Evolutionary conservation across 352 stramenopile genomes (phyloP).

Genomic region (Globisporangium barbulae): DNA sequence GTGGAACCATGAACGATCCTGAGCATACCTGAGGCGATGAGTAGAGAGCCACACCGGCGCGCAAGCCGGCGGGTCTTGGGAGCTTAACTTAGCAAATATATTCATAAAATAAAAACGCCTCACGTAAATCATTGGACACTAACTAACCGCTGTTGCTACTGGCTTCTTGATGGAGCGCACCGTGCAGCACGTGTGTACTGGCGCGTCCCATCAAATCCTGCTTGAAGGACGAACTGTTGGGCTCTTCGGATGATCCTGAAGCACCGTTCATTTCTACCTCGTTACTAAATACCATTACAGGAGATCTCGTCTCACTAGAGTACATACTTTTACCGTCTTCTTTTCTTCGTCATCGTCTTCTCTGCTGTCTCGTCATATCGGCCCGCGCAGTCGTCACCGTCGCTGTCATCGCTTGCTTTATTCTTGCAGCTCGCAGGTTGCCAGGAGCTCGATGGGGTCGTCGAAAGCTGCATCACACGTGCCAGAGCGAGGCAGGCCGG

Average conservation of each 20-base stretch:
- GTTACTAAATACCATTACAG: conserved; percentile 25
- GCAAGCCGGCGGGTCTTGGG: background rate
- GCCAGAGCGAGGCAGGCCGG: background rate
- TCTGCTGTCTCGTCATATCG: background rate
- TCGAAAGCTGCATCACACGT: conserved; percentile 26
- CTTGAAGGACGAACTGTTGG: conserved; percentile 5
- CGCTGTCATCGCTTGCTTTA: conserved; percentile 11
- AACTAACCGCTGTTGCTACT: conserved; percentile 9
- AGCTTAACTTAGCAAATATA: conserved; percentile 21
- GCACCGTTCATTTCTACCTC: conserved; percentile 13
- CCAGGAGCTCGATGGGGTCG: conserved; percentile 30
- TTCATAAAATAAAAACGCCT: conserved; percentile 16
- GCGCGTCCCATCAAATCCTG: conserved; percentile 6
- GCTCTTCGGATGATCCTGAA: background rate
- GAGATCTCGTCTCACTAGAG: conserved; percentile 26
- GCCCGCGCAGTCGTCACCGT: background rate
- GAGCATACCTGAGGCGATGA: background rate
- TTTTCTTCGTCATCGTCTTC: background rate
- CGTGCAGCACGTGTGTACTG: background rate
- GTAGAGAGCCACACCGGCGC: conserved; percentile 4
- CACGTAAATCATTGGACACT: conserved; percentile 5
- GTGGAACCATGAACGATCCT: background rate
- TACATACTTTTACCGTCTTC: conserved; percentile 22
- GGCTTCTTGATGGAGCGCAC: background rate
- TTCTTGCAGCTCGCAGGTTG: conserved; percentile 29